A percentile compares a stretch with the other conserved stretches of the same genome.
phyloP scores from a whole-genome alignment of 2,329 filamentous ascomycete species.

The Cephalotrichum gorgonifer region DNA sequence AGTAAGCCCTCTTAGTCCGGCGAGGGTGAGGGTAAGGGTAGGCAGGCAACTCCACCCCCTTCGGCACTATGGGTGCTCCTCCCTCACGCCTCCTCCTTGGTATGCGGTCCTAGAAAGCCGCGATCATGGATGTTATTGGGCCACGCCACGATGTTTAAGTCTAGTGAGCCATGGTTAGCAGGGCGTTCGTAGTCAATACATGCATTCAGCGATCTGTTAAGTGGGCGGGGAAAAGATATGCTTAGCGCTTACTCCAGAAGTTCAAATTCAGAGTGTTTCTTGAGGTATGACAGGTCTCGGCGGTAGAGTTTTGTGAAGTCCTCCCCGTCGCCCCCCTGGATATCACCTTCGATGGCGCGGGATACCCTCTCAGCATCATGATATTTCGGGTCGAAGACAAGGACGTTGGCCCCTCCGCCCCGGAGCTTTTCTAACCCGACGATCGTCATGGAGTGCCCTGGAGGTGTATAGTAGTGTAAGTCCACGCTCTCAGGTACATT shows the following conservation, averaged over 20 bases:
- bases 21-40: neutral
- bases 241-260: conserved; percentile 51
- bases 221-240: neutral
- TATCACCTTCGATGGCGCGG: neutral
- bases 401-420: conserved; percentile 55
- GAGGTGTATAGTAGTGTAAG: neutral
- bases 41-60: no score
- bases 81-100: neutral
- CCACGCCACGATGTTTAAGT: neutral
- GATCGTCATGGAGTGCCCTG: conserved; percentile 82
- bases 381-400: conserved; percentile 69
- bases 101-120: neutral
- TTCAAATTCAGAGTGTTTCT: conserved; percentile 69
- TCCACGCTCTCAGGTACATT: neutral
- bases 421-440: conserved; percentile 66
- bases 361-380: conserved; percentile 5
- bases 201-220: neutral
- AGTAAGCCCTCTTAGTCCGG: neutral
- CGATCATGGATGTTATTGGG: neutral
- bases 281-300: conserved; percentile 55
- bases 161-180: neutral
- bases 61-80: no score
- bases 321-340: conserved; percentile 18
- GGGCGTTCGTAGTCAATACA: neutral
- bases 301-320: conserved; percentile 63